Base-by-base conservation (phyloP, 179 eudicot species). In the Silene coronaria region DNA sequence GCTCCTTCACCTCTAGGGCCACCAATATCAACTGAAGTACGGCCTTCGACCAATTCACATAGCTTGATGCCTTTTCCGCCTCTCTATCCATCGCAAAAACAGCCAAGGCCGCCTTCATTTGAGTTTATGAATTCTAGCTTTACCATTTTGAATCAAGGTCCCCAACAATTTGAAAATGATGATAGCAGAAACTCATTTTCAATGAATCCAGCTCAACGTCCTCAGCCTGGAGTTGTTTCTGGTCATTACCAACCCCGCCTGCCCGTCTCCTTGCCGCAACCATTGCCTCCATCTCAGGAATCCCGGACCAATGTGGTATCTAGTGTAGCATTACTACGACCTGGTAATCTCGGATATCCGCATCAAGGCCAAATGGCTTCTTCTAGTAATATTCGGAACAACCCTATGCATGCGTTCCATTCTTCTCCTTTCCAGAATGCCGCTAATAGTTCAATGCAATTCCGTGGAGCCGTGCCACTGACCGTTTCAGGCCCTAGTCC, bases 401-500 rank as follows among this genome's bases (percentile, higher is more conserved):
- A 87, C 76, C 72, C 82, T 46, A 71, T 75, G 23, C 79, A 80
- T 48, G 67, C 81, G 71, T 71, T 62, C 81, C 81, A 86, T 64
- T 68, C 87, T 55, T 24, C 83, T 70, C 83, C 89, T 58, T 72
- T 80, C 53, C 83, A 74, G 22, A 79, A 84, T 84, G 36, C 76
- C 42, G 73, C 86, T 45, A 60, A 80, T 74, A 81, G 80, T 77
- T 74, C 86, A 42, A 59, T 84, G 71, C 87, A 83, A 63, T 81
- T 81, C 24, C 96, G 85, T 66, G 84, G 81, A 21, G 73, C 81
- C 17, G 51, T 79, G 68, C 87, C 83, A 6, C 85, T 89, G 63
- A 63, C 79, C 71, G 91, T 86, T 67, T 30, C 81, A 21, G 92
- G 83, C 61, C 87, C 86, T 19, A 84, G 80, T 65, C 87, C 86